Evolutionary conservation across 1,284 basidiomycete genomes (phyloP).

Genomic region (Mycosarcoma maydis): DNA sequence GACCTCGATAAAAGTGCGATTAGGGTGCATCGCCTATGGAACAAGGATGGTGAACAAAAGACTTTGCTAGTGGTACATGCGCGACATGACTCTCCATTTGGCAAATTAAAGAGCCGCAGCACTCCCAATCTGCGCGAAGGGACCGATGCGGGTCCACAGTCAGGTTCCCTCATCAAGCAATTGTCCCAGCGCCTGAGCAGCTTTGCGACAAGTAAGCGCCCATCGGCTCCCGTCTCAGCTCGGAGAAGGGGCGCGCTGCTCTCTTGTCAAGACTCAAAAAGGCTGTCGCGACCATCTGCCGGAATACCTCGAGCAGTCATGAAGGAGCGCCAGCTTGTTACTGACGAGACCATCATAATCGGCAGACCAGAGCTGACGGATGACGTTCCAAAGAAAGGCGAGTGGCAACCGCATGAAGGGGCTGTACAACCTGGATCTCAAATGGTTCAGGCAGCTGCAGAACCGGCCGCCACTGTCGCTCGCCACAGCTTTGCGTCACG

Average conservation of each 20-base stretch:
- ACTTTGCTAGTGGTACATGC: too few species aligned
- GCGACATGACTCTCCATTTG: neutral
- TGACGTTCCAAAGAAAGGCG: neutral
- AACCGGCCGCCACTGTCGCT: neutral
- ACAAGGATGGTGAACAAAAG: too few species aligned
- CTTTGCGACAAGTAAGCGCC: too few species aligned
- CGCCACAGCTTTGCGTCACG: neutral
- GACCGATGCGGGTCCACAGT: conserved; percentile 16
- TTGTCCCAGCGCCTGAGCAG: conserved; percentile 4
- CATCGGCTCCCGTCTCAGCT: too few species aligned
- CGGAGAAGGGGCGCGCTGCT: too few species aligned
- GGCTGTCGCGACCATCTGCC: too few species aligned
- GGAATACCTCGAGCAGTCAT: neutral
- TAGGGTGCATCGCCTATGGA: neutral
- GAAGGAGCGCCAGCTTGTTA: conserved; percentile 18
- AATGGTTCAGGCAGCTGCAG: neutral
- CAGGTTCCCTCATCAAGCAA: neutral
- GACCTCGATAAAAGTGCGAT: neutral
- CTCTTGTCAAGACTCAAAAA: too few species aligned
- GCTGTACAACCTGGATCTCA: neutral
- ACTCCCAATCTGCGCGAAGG: conserved; percentile 6
- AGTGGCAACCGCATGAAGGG: neutral
- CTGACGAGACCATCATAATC: conserved; percentile 31
- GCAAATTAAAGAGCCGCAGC: neutral
- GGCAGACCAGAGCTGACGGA: conserved; percentile 5